Evolutionary conservation across 2,329 filamentous ascomycete species (phyloP).

Genomic region (Emydomyces testavorans): DNA sequence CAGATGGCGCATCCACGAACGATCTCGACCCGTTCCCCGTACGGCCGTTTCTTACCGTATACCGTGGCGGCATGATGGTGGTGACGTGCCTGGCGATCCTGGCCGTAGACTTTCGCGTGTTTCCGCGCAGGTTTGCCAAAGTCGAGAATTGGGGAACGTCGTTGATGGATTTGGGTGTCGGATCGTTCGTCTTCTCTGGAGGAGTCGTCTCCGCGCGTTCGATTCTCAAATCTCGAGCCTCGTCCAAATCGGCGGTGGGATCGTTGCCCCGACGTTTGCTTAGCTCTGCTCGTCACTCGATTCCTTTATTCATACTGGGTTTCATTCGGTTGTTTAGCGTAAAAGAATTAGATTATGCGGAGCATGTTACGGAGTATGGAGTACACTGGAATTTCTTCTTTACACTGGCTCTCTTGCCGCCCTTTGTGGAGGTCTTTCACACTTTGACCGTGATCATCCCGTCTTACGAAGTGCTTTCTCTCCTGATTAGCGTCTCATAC

Average conservation of each 20-base stretch:
- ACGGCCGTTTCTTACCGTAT: conserved; percentile 86
- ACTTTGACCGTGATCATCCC: conserved; percentile 57
- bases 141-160: conserved; percentile 99
- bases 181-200: conserved; percentile 91
- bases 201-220: conserved; percentile 81
- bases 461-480: conserved; percentile 63
- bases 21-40: conserved; percentile 51
- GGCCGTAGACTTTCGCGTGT: conserved; percentile 90
- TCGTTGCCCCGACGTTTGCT: conserved; percentile 47
- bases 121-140: conserved; percentile 90
- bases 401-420: conserved; percentile 76
- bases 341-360: conserved; percentile 89
- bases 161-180: conserved; percentile 96
- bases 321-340: conserved; percentile 73
- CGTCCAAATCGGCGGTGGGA: conserved; percentile 10
- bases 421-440: conserved; percentile 76
- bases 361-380: conserved; percentile 94
- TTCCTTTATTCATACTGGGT: conserved; percentile 72
- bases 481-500: conserved; percentile 58
- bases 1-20: conserved; percentile 18
- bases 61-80: conserved; percentile 83
- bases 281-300: conserved; percentile 61
- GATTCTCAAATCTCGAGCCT: conserved; percentile 51
- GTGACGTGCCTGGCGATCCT: conserved; percentile 82
- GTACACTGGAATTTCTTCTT: conserved; percentile 99